Base-by-base conservation (phyloP, 1,284 basidiomycete genomes). In the Cryptococcus wingfieldii region DNA sequence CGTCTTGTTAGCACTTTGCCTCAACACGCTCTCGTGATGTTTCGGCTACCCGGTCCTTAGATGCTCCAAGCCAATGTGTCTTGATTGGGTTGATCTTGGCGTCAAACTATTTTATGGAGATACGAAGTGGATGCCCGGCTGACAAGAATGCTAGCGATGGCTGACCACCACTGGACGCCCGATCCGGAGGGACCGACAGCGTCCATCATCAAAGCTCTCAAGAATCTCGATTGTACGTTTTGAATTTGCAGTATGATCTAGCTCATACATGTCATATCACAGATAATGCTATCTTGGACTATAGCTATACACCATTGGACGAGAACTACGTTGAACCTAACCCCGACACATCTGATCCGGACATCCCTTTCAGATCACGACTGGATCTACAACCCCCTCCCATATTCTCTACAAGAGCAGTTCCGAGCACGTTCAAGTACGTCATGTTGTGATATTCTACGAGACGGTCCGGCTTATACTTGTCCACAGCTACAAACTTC, bases 91-190 rank as follows among this genome's bases (percentile, higher is more conserved):
- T 34, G 31, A 34, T 1, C 31, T 6, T 34, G 31, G 31, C 31
- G 23, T 23, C 23, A 23, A 7, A 34, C 31, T 10, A 8, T 34
- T 5, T 3, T 10, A 10, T 41, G 10, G 4, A 16, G 3, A 12
- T 38, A 23, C 18, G n/a, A 38, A 16, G 25, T 38, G 37, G 42
- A 51, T 47, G 6, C 7, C 16, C 16, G 45, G 50, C 41, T 47
- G 4, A 53, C n/a, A n/a, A 41, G 47, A 47, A 27, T 51, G 41
- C 50, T 53, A 96, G 92, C 85, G 58, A 90, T 95, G 88, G 89
- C 86, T 43, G 92, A 96, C 71, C 95, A 85, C 69, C 91, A 95
- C 74, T 95, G 84, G 74, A 83, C 86, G 54, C 89, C 90, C 1
- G 80, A 86, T 54, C 79, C 80, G 66, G 75, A 83, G 23, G 89